These are phyloP conservation scores for Singerocomus inundabilis DNA, from an alignment of 1,284 basidiomycete genomes.

Conservation along the genomic window DNA sequence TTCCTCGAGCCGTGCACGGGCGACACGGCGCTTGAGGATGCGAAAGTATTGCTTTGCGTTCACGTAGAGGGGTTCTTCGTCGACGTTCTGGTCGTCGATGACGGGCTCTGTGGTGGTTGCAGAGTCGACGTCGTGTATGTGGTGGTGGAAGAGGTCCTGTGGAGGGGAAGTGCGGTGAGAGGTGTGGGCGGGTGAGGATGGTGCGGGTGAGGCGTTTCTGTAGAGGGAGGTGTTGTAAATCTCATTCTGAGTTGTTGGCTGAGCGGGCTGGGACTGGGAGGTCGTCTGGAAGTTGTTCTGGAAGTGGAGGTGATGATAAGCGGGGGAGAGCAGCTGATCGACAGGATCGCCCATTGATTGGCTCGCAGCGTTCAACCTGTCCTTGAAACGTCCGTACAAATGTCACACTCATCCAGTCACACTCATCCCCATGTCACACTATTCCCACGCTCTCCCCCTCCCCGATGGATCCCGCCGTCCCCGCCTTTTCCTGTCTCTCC, in stretches of 20 bases:
- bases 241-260: conserved; percentile 20
- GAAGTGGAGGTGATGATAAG: conserved; percentile 55
- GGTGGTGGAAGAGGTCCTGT: conserved; percentile 34
- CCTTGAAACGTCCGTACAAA: conserved; percentile 20
- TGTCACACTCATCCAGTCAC: conserved; percentile 2
- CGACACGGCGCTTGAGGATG: conserved; percentile 89
- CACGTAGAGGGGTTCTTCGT: conserved; percentile 95
- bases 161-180: conserved; percentile 28
- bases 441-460: conserved; percentile 11
- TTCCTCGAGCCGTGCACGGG: conserved; percentile 87
- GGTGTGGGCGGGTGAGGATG: conserved; percentile 26
- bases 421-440: conserved; percentile 8
- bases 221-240: conserved; percentile 27
- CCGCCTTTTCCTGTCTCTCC: conserved; percentile 85
- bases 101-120: conserved; percentile 14
- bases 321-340: conserved; percentile 62
- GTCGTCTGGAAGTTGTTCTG: conserved; percentile 30
- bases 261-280: conserved; percentile 15
- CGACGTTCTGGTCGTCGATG: conserved; percentile 43
- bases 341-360: conserved; percentile 60
- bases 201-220: conserved; percentile 29
- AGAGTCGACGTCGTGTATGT: conserved; percentile 28
- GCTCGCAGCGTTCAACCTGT: conserved; percentile 36
- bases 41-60: conserved; percentile 98
- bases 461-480: conserved; percentile 1